A percentile compares a stretch with the other conserved stretches of the same genome.
These are phyloP conservation scores for Calocybe cyanea DNA, from an alignment of 768 basidiomycete species.

Conservation along the genomic window DNA sequence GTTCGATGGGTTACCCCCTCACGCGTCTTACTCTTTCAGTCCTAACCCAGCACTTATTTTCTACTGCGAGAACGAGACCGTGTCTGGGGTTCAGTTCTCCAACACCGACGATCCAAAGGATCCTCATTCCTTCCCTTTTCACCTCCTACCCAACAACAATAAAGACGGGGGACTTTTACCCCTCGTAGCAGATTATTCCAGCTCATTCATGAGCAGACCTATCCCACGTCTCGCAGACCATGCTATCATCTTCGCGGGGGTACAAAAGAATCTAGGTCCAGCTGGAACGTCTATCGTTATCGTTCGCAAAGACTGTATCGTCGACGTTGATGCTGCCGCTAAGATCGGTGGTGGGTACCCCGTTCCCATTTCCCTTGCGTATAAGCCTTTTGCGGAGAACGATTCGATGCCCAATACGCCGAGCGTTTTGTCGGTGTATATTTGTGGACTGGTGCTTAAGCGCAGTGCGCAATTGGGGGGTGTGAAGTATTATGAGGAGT, in stretches of 20 bases:
- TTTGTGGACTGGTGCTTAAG: slow-evolving; percentile 80
- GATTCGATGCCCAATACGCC: slow-evolving; percentile 91
- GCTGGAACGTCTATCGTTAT: slow-evolving; percentile 91
- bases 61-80: slow-evolving; percentile 99
- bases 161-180: slow-evolving; percentile 53
- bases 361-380: slow-evolving; percentile 77
- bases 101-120: slow-evolving; percentile 43
- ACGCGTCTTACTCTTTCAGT: slow-evolving; percentile 71
- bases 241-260: slow-evolving; percentile 93
- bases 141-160: slow-evolving; percentile 58
- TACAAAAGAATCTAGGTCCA: slow-evolving; percentile 97
- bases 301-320: slow-evolving; percentile 91
- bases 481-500: slow-evolving; percentile 55
- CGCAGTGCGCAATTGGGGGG: slow-evolving; percentile 66
- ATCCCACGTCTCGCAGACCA: slow-evolving; percentile 87
- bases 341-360: slow-evolving; percentile 64
- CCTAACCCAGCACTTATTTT: slow-evolving; percentile 85
- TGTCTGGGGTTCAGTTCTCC: slow-evolving; percentile 87
- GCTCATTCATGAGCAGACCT: slow-evolving; percentile 93
- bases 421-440: slow-evolving; percentile 86
- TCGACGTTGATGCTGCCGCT: slow-evolving; percentile 80
- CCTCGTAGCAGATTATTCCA: slow-evolving; percentile 93
- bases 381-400: slow-evolving; percentile 76
- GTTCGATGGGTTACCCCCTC: slow-evolving; percentile 78
- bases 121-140: slow-evolving; percentile 78